Conservation (phyloP, 2,329 filamentous ascomycete species). For the Stagonosporopsis cucurbitacearum region DNA sequence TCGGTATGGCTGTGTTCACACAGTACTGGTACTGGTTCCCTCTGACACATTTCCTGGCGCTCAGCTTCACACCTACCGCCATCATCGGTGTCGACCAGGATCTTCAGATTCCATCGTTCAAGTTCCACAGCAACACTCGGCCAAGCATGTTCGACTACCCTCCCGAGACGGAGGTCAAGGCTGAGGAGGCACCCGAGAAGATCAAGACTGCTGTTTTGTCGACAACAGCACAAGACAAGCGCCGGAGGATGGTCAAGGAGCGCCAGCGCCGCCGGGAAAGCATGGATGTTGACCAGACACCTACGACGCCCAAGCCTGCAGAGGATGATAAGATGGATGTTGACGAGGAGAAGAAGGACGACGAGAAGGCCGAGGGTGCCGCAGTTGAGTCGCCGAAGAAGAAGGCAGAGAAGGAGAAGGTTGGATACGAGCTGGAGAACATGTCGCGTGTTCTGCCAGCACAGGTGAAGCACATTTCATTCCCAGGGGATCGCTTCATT, state of each 20-base stretch:
- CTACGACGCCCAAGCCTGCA: conserved; percentile 73
- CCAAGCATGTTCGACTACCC: conserved; percentile 98
- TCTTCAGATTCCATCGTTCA: conserved; percentile 90
- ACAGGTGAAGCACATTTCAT: conserved; percentile 95
- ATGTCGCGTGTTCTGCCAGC: conserved; percentile 92
- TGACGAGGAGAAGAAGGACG: conserved; percentile 56
- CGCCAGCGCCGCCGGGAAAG: conserved; percentile 86
- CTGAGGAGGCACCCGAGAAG: conserved; percentile 90
- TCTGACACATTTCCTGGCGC: conserved; percentile 93
- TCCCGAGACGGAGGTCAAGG: conserved; percentile 92
- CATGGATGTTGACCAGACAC: conserved; percentile 89
- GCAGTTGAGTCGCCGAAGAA: conserved; percentile 72
- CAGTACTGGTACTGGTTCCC: conserved; percentile 99
- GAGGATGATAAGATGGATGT: conserved; percentile 86
- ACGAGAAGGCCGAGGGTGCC: conserved; percentile 60
- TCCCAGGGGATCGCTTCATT: conserved; percentile 87
- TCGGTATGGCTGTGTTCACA: conserved; percentile 97
- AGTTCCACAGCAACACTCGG: conserved; percentile 92
- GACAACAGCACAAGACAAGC: conserved; percentile 95
- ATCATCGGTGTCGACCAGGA: conserved; percentile 95
- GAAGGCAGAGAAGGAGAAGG: conserved; percentile 93
- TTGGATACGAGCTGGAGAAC: conserved; percentile 94
- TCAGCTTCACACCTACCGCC: conserved; percentile 95
- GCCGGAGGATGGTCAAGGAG: conserved; percentile 92
- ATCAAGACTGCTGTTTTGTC: conserved; percentile 95